Evolutionary conservation across 208 protist species (phyloP), one percentile per base, ranked within the genome.

Genomic region (Blechomonas ayalai): DNA sequence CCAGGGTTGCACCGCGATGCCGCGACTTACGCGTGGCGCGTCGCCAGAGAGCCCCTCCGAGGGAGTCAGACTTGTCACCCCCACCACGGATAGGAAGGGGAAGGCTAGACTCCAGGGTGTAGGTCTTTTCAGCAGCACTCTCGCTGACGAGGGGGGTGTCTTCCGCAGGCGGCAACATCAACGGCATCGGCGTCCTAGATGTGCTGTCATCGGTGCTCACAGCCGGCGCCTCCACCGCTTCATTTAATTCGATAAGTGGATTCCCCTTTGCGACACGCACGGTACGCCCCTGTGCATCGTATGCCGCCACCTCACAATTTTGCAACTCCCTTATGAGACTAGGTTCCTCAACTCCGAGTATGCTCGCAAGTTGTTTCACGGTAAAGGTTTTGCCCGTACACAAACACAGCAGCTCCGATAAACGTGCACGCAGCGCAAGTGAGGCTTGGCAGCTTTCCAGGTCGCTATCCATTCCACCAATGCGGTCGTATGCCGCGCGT

Each of bases 391-490:
- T 40, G 18, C 52, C 59, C 22, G 52, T 70, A 24, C 63, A 64
- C 3, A 34, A 36, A 8, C 52, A 45, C 23, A 83, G 20, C 6
- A 83, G 50, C 51, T 75, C 65, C 4, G 67, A 35, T 9, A 77
- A 52, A 2, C 57, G 59, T 20, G 55, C 65, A 9, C 66, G 60
- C 26, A 78, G n/a, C 36, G 54, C 56, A n/a, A n/a, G n/a, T n/a
- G n/a, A n/a, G n/a, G n/a, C n/a, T n/a, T n/a, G n/a, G n/a, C n/a
- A n/a, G n/a, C 42, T 52, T 12, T 80, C 71, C 19, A 57, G 47
- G 10, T 75, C 67, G 31, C 52, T 63, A 40, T 84, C 70, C 59
- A 74, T 80, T 40, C 45, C n/a, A n/a, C n/a, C n/a, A n/a, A n/a
- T n/a, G n/a, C n/a, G n/a, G n/a, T n/a, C n/a, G n/a, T n/a, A n/a